Percentiles rank a stretch among this genome's conserved stretches.
phyloP scores from a whole-genome alignment of 805 yeast species.

The Wickerhamia fluorescens region DNA sequence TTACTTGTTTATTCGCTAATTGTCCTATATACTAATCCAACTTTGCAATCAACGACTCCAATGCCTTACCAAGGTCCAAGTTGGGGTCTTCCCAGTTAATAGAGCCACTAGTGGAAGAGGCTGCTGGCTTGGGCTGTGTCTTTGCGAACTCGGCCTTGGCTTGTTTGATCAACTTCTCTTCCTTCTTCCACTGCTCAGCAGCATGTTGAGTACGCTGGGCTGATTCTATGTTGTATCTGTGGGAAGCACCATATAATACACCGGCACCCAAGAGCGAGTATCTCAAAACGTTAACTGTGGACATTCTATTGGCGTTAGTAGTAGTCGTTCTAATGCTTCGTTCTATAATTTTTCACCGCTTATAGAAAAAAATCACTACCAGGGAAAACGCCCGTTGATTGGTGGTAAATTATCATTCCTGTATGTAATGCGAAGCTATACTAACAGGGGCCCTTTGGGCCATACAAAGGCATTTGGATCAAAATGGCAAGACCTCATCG shows the following conservation, averaged over 20 bases:
- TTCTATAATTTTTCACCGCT: too few species aligned
- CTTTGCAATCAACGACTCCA: slow-evolving; percentile 61
- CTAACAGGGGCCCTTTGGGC: too few species aligned
- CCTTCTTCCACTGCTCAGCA: slow-evolving; percentile 49
- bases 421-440: too few species aligned
- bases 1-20: too few species aligned
- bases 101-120: slow-evolving; percentile 32
- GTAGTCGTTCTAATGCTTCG: too few species aligned
- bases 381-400: too few species aligned
- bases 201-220: slow-evolving; percentile 55
- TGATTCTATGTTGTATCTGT: slow-evolving; percentile 62
- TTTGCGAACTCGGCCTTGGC: slow-evolving; percentile 87
- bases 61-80: slow-evolving; percentile 71
- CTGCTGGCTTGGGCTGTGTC: slow-evolving; percentile 42
- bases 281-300: slow-evolving; percentile 69
- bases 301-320: too few species aligned
- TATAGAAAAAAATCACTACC: too few species aligned
- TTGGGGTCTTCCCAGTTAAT: slow-evolving; percentile 83
- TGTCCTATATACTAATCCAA: too few species aligned
- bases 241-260: slow-evolving; percentile 79
- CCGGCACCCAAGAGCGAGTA: slow-evolving; percentile 90
- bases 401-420: too few species aligned
- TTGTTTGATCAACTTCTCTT: slow-evolving; percentile 71
- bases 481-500: too few species aligned
- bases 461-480: too few species aligned